Conservation (phyloP, 1,284 basidiomycete genomes). For the Cryptococcus wingfieldii region DNA sequence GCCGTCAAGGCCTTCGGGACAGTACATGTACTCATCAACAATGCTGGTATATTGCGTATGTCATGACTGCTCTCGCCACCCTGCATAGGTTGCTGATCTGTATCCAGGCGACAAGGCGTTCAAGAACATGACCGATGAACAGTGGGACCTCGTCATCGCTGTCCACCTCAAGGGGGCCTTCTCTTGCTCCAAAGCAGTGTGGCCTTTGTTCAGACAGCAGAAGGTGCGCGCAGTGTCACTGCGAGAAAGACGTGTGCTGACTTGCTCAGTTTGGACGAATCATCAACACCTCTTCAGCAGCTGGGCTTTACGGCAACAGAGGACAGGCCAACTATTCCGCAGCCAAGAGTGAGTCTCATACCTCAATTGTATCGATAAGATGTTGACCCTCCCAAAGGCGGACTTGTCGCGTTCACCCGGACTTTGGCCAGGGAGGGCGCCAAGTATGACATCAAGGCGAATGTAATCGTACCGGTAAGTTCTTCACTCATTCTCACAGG, state of each 20-base stretch:
- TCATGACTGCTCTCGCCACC: constrained; percentile 7
- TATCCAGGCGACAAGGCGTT: constrained; percentile 57
- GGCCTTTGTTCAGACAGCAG: constrained; percentile 93
- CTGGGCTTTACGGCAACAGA: constrained; percentile 69
- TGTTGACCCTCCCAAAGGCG: constrained; percentile 56
- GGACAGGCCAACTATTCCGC: constrained; percentile 82
- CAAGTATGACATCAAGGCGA: constrained; percentile 88
- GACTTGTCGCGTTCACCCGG: constrained; percentile 82
- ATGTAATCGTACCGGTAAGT: constrained; percentile 82
- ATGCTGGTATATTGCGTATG: constrained; percentile 88
- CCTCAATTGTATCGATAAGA: background rate
- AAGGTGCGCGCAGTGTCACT: constrained; percentile 51
- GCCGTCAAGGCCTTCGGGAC: constrained; percentile 83
- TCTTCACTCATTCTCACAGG: background rate
- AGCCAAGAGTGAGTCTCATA: constrained; percentile 47
- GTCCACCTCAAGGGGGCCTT: constrained; percentile 95
- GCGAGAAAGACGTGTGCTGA: background rate
- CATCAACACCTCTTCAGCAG: constrained; percentile 78
- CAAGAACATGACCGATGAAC: constrained; percentile 83
- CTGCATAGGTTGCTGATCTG: constrained; percentile 3
- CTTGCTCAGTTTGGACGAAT: constrained; percentile 67
- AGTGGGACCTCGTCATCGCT: constrained; percentile 79
- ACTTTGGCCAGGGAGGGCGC: constrained; percentile 85
- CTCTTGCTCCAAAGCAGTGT: constrained; percentile 92
- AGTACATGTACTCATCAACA: constrained; percentile 85